phyloP scores from a whole-genome alignment of 345 rosid species.

The Acer negundo region DNA sequence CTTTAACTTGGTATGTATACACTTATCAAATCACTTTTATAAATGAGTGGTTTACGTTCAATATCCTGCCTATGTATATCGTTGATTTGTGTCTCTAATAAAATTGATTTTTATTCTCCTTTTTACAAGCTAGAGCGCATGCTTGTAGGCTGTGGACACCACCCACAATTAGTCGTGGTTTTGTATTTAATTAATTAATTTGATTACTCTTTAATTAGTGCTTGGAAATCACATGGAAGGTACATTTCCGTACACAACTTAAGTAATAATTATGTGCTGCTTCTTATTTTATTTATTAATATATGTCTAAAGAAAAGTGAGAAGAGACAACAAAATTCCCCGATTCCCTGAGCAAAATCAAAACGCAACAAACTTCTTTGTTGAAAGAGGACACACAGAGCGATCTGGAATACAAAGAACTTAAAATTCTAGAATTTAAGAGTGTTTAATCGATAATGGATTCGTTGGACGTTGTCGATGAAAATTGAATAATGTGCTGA shows the following conservation, averaged over 20 bases:
- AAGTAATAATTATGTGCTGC: neutral
- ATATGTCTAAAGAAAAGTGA: neutral
- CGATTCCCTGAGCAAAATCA: neutral
- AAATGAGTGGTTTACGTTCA: no score
- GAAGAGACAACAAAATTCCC: neutral
- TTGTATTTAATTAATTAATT: neutral
- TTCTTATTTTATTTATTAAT: neutral
- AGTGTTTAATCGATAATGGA: no score
- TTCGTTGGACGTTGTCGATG: neutral
- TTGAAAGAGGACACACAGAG: neutral
- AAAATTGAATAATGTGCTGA: neutral
- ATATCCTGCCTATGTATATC: no score
- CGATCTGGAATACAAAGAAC: no score
- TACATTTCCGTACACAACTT: slow-evolving; percentile 17
- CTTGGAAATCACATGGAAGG: slow-evolving; percentile 15
- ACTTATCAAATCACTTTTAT: no score
- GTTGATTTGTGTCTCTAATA: neutral
- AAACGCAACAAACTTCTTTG: no score
- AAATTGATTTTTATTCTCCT: neutral
- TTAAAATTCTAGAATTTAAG: no score
- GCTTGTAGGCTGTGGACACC: neutral
- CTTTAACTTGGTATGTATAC: no score
- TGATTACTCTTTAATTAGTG: slow-evolving; percentile 3
- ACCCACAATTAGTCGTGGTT: neutral
- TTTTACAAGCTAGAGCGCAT: neutral